Evolutionary conservation across 305 asterid species (phyloP), one percentile per base, ranked within the genome.

Genomic region (Nicotiana rustica): DNA sequence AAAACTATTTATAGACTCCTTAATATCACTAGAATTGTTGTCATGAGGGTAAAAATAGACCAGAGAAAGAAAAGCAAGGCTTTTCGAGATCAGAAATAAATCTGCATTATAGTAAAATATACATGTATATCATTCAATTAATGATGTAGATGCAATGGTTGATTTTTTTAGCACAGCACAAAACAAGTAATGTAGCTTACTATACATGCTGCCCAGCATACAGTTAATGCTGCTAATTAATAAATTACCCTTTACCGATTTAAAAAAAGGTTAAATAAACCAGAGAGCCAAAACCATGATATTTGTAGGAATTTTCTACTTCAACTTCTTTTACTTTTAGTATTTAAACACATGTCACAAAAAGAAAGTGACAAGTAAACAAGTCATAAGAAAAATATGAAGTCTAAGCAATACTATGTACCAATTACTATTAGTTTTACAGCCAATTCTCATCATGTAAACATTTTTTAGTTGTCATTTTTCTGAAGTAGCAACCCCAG

Each of bases 11-110:
- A 15, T 12, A 12, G 12, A 3, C 5, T 19, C 78, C 78, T 19
- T 19, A 10, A 70, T 44, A 19, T 71, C 78, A 44, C 36, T 71
- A 71, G 38, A 71, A 19, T 71, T 44, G 6, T 19, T 71, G 44
- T 71, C 18, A 5, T 5, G 1, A 44, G 21, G 59, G 78, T 41
- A 70, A 41, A 70, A 70, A 25, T 41, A 41, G 49, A 41, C 59
- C 6, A 41, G 6, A 0, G 3, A 44, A 44, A 5, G 60, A 44
- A 71, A 71, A 44, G 36, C 60, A 44, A 47, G 18, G 60, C 60
- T 19, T 71, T 55, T 44, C 25, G 36, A 70, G 35, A 5, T 31
- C 36, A 70, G 6, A 18, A 44, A 21, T 19, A 18, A 29, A 44
- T 44, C 5, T 10, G 60, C 47, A 70, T 12, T 44, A 44, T 10